These are phyloP conservation scores for Dothideomycetes sp. DNA, from an alignment of 2,329 filamentous ascomycete species.

Conservation along the genomic window DNA sequence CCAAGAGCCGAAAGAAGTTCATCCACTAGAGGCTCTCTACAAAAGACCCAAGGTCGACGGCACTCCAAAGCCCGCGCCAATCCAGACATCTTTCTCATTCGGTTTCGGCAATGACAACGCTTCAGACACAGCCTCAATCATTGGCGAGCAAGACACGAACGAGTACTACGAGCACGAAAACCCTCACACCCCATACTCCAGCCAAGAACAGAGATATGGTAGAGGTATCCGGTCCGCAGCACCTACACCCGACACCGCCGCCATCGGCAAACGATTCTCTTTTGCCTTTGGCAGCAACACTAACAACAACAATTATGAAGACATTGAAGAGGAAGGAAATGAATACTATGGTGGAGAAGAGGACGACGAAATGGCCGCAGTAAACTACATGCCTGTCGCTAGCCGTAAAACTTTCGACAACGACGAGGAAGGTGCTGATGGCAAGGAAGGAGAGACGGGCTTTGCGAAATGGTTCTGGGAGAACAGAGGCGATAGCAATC, in stretches of 20 bases:
- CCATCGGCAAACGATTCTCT: conserved; percentile 54
- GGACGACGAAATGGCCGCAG: conserved; percentile 2
- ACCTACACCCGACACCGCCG: conserved; percentile 86
- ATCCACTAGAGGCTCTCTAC: conserved; percentile 87
- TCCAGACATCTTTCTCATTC: conserved; percentile 63
- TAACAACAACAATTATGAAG: conserved; percentile 25
- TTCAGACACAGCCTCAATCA: too few relatives aligned
- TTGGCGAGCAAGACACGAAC: background rate
- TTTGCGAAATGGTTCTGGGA: conserved; percentile 53
- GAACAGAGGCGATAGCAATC: conserved; percentile 35
- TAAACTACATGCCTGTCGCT: conserved; percentile 1
- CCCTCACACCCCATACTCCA: conserved; percentile 69
- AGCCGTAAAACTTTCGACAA: background rate
- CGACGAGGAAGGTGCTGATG: conserved; percentile 12
- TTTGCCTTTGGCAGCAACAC: conserved; percentile 36
- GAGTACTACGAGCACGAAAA: conserved; percentile 14
- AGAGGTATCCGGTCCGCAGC: conserved; percentile 73
- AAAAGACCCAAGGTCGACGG: conserved; percentile 45
- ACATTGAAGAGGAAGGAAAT: conserved; percentile 31
- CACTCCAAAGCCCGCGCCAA: conserved; percentile 26
- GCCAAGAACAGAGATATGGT: conserved; percentile 47
- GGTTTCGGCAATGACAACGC: conserved; percentile 40
- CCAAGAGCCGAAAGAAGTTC: conserved; percentile 38
- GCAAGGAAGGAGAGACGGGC: conserved; percentile 37
- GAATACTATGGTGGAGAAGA: conserved; percentile 15